These are phyloP conservation scores for Hortiboletus flavorubellus DNA, from an alignment of 768 basidiomycete species.

Conservation along the genomic window DNA sequence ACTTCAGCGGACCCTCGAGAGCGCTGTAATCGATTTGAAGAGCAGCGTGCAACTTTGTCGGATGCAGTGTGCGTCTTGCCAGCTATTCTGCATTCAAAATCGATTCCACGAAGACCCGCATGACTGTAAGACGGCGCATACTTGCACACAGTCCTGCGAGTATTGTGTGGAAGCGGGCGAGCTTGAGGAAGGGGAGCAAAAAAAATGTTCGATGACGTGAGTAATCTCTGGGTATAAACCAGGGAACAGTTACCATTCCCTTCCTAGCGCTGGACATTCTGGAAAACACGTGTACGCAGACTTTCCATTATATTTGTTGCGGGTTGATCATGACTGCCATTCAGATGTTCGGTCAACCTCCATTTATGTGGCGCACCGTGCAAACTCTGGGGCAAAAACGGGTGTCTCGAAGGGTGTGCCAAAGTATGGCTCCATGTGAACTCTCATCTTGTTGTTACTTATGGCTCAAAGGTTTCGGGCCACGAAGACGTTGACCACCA, in stretches of 20 bases:
- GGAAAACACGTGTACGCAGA: conserved; percentile 51
- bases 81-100: conserved; percentile 45
- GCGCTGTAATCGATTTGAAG: conserved; percentile 43
- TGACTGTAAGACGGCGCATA: conserved; percentile 48
- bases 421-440: conserved; percentile 35
- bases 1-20: conserved; percentile 43
- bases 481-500: conserved; percentile 50
- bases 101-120: conserved; percentile 47
- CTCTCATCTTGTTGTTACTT: neutral
- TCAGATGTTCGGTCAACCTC: conserved; percentile 47
- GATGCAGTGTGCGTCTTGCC: conserved; percentile 45
- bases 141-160: conserved; percentile 43
- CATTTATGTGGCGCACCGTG: conserved; percentile 59
- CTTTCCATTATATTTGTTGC: neutral
- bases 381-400: conserved; percentile 40
- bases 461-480: conserved; percentile 37
- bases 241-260: neutral
- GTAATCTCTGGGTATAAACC: conserved; percentile 15
- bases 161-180: conserved; percentile 33
- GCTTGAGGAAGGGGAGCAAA: conserved; percentile 29
- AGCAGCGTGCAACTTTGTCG: conserved; percentile 49
- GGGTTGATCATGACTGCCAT: neutral
- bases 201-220: conserved; percentile 45
- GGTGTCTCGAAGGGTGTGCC: conserved; percentile 51
- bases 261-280: conserved; percentile 50